Evolutionary conservation across 139 green algal species (phyloP).

Genomic region (Mychonastes homosphaera): DNA sequence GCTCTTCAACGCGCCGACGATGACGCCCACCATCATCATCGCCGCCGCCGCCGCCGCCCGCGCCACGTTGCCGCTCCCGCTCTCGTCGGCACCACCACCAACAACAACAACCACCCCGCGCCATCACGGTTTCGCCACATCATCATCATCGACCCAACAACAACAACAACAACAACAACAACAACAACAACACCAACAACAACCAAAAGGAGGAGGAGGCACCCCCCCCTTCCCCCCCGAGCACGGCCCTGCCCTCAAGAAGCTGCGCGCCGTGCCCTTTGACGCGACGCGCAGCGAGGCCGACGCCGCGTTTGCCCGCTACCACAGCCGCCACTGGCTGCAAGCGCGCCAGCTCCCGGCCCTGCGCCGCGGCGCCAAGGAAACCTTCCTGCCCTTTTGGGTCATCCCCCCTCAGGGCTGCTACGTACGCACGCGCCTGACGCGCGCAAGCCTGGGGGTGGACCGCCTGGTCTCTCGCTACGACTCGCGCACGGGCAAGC

Average conservation of each 20-base stretch:
- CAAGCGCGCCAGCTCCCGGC: not conserved
- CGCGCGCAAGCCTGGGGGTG: not conserved
- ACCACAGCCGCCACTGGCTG: not conserved
- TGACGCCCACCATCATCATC: no score
- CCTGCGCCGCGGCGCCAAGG: not conserved
- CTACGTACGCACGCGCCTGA: not conserved
- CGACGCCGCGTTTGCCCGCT: not conserved
- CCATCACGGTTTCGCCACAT: not conserved
- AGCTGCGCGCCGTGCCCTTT: not conserved
- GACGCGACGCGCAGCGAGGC: not conserved
- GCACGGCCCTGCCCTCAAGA: not conserved
- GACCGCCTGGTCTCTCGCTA: not conserved
- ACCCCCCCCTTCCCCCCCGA: no score
- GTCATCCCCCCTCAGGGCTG: not conserved
- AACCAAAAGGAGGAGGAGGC: not conserved
- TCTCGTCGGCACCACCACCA: not conserved
- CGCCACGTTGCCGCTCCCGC: not conserved
- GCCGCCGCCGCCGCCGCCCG: no score
- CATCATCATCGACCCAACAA: not conserved
- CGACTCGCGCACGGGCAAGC: not conserved
- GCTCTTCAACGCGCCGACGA: no score
- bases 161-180: not conserved
- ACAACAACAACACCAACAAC: not conserved
- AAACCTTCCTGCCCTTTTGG: constrained; percentile 7
- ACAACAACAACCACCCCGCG: not conserved